Evolutionary conservation across 129 eudicot genomes (phyloP).

Genomic region (Erigeron canadensis): DNA sequence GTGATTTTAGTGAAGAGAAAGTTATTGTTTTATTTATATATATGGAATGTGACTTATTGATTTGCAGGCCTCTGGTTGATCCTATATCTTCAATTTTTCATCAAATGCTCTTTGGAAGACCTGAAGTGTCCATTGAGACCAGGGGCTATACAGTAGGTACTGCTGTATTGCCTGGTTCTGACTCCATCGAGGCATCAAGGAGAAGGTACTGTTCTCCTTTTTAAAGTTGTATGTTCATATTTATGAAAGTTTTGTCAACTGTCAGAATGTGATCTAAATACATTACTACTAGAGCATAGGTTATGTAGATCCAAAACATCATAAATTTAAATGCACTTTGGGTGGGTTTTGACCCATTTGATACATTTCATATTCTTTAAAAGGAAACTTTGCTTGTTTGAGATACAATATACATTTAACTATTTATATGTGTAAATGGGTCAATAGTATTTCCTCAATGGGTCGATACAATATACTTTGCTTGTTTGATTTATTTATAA

Average conservation of each 20-base stretch:
- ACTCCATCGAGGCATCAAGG: conserved; percentile 78
- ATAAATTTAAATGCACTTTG: neutral
- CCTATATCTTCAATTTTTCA: conserved; percentile 65
- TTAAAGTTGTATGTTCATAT: neutral
- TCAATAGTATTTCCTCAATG: too few relatives aligned
- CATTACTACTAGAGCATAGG: neutral
- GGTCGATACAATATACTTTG: too few relatives aligned
- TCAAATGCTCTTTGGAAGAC: conserved; percentile 72
- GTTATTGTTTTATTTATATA: too few relatives aligned
- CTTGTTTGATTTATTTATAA: neutral
- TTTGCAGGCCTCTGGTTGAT: conserved; percentile 70
- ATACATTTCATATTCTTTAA: neutral
- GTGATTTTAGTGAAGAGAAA: too few relatives aligned
- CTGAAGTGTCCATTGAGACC: conserved; percentile 45
- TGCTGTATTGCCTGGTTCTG: conserved; percentile 76
- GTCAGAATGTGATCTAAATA: neutral
- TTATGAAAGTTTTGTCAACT: neutral
- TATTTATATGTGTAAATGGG: neutral
- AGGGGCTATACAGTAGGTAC: conserved; percentile 49
- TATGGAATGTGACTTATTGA: conserved; percentile 13
- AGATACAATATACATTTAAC: neutral
- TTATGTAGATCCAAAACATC: too few relatives aligned
- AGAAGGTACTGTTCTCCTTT: conserved; percentile 52
- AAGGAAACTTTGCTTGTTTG: neutral
- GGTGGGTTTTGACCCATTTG: neutral